phyloP scores from a whole-genome alignment of 768 basidiomycete species.

The button mushroom (Agaricus bisporus) region DNA sequence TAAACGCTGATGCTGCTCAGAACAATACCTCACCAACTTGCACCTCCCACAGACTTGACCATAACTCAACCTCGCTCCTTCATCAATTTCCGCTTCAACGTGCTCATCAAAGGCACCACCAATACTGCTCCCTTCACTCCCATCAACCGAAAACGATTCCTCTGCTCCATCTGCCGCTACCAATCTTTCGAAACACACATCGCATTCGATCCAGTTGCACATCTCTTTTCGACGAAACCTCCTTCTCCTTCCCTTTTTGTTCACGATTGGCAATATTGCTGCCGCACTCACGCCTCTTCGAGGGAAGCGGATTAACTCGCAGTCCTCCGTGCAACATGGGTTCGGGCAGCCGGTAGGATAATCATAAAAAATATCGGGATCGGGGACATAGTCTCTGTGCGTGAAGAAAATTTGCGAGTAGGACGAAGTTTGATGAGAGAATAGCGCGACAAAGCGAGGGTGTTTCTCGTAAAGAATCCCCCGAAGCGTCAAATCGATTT shows the following conservation, averaged over 20 bases:
- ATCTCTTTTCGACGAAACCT: constrained; percentile 52
- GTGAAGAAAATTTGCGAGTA: constrained; percentile 83
- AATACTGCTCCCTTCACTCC: not conserved
- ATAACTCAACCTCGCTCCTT: constrained; percentile 17
- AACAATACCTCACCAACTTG: constrained; percentile 74
- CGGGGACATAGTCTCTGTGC: constrained; percentile 61
- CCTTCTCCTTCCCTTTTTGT: constrained; percentile 27
- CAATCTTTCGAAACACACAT: constrained; percentile 51
- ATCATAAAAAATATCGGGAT: constrained; percentile 68
- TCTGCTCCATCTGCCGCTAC: not conserved
- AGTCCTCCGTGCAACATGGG: constrained; percentile 74
- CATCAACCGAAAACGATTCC: not conserved
- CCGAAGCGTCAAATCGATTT: constrained; percentile 73
- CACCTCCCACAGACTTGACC: constrained; percentile 74
- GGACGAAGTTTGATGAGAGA: constrained; percentile 75
- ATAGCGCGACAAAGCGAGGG: constrained; percentile 71
- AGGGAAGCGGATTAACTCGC: constrained; percentile 79
- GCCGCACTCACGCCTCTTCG: constrained; percentile 57
- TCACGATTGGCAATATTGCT: constrained; percentile 47
- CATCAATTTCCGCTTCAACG: constrained; percentile 1
- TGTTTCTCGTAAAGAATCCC: constrained; percentile 72
- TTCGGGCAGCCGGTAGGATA: constrained; percentile 78
- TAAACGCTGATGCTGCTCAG: constrained; percentile 63
- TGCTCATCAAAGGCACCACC: constrained; percentile 17
- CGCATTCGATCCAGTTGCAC: constrained; percentile 83